Percentiles rank a stretch among this genome's conserved stretches.
Evolutionary conservation across 139 green algal species (phyloP).

Genomic region (Coelastrella sp.): DNA sequence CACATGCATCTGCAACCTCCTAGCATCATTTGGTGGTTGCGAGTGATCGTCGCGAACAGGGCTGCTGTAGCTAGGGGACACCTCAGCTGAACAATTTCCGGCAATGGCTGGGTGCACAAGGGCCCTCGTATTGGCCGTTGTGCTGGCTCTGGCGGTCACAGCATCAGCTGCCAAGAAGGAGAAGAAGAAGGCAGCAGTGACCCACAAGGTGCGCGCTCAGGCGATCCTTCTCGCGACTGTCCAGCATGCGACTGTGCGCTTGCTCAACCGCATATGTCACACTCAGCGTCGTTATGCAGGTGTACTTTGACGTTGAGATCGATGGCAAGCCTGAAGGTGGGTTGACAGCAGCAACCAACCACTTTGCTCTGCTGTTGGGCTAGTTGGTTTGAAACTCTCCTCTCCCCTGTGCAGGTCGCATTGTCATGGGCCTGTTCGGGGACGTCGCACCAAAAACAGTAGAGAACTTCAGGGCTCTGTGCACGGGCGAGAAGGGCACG

Average conservation of each 20-base stretch:
- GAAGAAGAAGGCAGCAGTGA: conserved; percentile 52
- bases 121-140: conserved; percentile 2
- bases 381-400: background rate
- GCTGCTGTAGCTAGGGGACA: background rate
- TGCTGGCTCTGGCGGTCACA: background rate
- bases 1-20: no score
- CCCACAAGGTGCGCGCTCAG: conserved; percentile 45
- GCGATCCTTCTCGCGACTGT: background rate
- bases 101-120: background rate
- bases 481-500: conserved; percentile 78
- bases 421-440: conserved; percentile 91
- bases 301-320: conserved; percentile 84
- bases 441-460: conserved; percentile 88
- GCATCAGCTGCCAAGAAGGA: conserved; percentile 29
- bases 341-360: conserved; percentile 10
- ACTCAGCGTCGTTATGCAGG: conserved; percentile 40
- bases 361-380: background rate
- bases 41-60: no score
- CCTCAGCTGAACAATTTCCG: background rate
- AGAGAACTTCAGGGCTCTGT: conserved; percentile 85
- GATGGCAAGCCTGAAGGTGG: conserved; percentile 70
- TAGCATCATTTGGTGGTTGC: no score
- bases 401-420: conserved; percentile 65
- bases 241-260: background rate
- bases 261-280: background rate